Percentiles rank a stretch among this genome's conserved stretches.
phyloP scores from a whole-genome alignment of 805 yeast genomes.

The Lipomyces anomalus region DNA sequence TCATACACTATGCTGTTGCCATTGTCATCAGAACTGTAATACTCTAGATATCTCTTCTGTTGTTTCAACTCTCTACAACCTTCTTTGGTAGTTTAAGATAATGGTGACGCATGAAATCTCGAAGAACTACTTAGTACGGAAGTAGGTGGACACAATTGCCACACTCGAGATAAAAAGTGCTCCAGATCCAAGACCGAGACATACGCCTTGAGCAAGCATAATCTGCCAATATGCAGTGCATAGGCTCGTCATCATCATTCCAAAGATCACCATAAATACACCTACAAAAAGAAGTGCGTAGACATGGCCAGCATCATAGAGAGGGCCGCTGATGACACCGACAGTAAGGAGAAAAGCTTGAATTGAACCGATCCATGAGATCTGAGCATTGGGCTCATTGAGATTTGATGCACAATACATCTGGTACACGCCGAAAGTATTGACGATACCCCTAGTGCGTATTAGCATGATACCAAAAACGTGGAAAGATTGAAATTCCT shows the following conservation, averaged over 20 bases:
- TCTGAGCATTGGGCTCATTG: slow-evolving; percentile 27
- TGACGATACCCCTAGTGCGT: slow-evolving; percentile 40
- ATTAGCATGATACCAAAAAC: neutral
- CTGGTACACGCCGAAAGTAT: slow-evolving; percentile 28
- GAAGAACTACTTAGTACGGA: slow-evolving; percentile 37
- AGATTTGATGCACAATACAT: slow-evolving; percentile 26
- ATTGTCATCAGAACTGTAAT: no score
- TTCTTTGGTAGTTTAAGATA: no score
- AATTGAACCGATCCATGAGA: slow-evolving; percentile 34
- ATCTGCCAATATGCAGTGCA: slow-evolving; percentile 46
- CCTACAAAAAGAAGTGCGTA: slow-evolving; percentile 24
- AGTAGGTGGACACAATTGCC: slow-evolving; percentile 44
- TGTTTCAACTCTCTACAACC: no score
- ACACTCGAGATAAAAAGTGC: slow-evolving; percentile 42
- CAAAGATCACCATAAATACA: slow-evolving; percentile 24
- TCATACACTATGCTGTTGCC: no score
- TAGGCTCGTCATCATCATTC: slow-evolving; percentile 33
- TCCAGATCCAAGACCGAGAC: slow-evolving; percentile 43
- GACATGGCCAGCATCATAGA: slow-evolving; percentile 31
- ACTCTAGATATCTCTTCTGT: no score
- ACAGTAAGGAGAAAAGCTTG: slow-evolving; percentile 29
- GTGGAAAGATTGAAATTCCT: neutral
- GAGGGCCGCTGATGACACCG: slow-evolving; percentile 30
- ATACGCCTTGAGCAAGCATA: slow-evolving; percentile 48
- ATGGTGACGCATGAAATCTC: no score